Percentiles rank a stretch among this genome's conserved stretches.
These are phyloP conservation scores for Alternaria sp. DNA, from an alignment of 2,329 filamentous ascomycete species.

Conservation along the genomic window DNA sequence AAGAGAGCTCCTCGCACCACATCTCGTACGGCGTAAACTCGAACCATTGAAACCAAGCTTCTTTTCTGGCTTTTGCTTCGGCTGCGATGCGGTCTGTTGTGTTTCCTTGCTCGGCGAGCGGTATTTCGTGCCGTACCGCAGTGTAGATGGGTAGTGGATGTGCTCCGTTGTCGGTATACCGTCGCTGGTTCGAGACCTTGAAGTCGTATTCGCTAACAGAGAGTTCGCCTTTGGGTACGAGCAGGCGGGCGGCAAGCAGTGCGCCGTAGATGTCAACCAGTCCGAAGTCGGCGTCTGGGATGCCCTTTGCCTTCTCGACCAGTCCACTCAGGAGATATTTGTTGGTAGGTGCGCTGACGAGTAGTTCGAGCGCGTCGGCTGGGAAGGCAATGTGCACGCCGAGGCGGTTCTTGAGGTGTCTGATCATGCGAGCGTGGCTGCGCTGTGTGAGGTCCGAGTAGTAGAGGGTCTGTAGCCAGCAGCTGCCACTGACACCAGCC, in stretches of 20 bases:
- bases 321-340: slow-evolving; percentile 87
- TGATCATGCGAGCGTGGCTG: slow-evolving; percentile 72
- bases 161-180: slow-evolving; percentile 76
- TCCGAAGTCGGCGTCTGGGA: slow-evolving; percentile 80
- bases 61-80: slow-evolving; percentile 59
- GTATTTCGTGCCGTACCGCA: slow-evolving; percentile 93
- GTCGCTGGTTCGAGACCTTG: slow-evolving; percentile 86
- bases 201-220: slow-evolving; percentile 78
- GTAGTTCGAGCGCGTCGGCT: slow-evolving; percentile 77
- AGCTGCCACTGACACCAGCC: slow-evolving; percentile 92
- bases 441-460: slow-evolving; percentile 77
- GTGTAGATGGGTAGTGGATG: slow-evolving; percentile 95
- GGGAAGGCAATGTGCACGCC: slow-evolving; percentile 93
- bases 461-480: slow-evolving; percentile 91
- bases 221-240: slow-evolving; percentile 86
- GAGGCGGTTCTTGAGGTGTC: slow-evolving; percentile 85
- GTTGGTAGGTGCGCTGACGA: slow-evolving; percentile 90
- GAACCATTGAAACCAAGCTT: slow-evolving; percentile 98
- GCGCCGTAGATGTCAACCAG: slow-evolving; percentile 93
- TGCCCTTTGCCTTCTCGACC: slow-evolving; percentile 89
- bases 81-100: slow-evolving; percentile 43
- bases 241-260: slow-evolving; percentile 78
- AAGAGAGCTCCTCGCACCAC: slow-evolving; percentile 89
- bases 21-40: slow-evolving; percentile 91
- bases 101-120: slow-evolving; percentile 60